Conservation (phyloP, 2,329 filamentous ascomycete genomes). For the Ambrosiella cleistominuta region DNA sequence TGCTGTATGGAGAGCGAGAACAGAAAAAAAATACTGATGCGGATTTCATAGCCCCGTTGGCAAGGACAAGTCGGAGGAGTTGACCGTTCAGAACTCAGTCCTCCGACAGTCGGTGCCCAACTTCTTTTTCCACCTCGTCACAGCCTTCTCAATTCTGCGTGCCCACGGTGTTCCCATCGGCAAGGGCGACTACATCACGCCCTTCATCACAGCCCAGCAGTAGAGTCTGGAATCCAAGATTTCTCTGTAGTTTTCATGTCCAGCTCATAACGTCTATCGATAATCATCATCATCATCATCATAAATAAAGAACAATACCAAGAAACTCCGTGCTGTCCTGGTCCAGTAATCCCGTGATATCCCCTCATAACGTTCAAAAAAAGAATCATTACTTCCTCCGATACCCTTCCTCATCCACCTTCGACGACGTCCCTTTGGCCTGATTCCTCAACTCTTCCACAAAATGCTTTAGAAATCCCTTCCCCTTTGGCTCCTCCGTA, state of each 20-base stretch:
- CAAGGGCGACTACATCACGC: slow-evolving; percentile 31
- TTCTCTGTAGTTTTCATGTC: too few relatives aligned
- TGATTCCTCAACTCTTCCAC: slow-evolving; percentile 34
- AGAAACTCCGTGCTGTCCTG: not conserved
- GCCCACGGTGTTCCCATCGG: slow-evolving; percentile 38
- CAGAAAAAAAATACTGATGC: slow-evolving; percentile 10
- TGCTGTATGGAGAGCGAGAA: not conserved
- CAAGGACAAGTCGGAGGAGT: slow-evolving; percentile 5
- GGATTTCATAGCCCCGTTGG: not conserved
- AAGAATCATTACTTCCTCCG: not conserved
- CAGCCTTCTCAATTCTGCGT: slow-evolving; percentile 38
- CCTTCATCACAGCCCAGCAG: not conserved
- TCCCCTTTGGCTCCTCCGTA: slow-evolving; percentile 20
- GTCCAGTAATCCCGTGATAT: not conserved
- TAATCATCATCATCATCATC: not conserved
- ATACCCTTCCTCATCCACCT: slow-evolving; percentile 5
- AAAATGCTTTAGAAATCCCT: slow-evolving; percentile 30
- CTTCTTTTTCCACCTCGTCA: slow-evolving; percentile 41
- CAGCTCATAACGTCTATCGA: too few relatives aligned
- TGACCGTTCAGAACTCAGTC: slow-evolving; percentile 23
- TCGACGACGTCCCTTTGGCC: slow-evolving; percentile 14
- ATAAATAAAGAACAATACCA: not conserved
- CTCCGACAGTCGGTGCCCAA: slow-evolving; percentile 33
- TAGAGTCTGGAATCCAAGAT: too few relatives aligned
- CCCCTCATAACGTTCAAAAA: not conserved